Evolutionary conservation across 1,284 basidiomycete genomes (phyloP), one percentile per base, ranked within the genome.

Genomic region (Erythrobasidium hasegawianum): DNA sequence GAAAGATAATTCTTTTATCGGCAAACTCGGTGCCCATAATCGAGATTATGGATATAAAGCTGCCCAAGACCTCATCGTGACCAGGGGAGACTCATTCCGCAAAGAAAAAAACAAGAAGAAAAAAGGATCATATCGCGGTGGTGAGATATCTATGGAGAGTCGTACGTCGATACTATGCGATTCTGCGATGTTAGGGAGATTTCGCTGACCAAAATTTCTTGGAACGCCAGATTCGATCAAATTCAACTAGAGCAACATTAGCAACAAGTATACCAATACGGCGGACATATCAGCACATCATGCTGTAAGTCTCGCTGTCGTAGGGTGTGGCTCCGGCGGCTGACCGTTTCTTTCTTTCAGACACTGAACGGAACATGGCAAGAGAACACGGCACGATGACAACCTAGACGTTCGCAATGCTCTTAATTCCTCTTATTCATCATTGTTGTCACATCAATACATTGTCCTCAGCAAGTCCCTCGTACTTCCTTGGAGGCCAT

Each of bases 41-140:
- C 87, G 86, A 71, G 95, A 97, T 76, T 98, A 96, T 75, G 95
- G 95, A 33, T 87, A 87, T 18, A 84, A 83, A 64, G 95, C 95
- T 0, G 86, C 86, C 68, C 82, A 83, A 54, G 95, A 97, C 78
- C 80, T 98, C 68, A 88, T 96, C 71, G 89, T 94, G 22, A 97
- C 95, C 1, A 84, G 91, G 5, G 95, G 95, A 11, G 88, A 89
- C 55, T 90, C 90, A 8, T 98, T 98, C 82, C 85, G 92, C 61
- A 98, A 97, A 79, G 95, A 97, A 81, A 97, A 98, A 81, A 97
- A 97, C 81, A 98, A 98, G 85, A 97, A 97, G 81, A 97, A 98
- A 81, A 82, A 89, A 72, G 95, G 93, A 2, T 78, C 69, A 55
- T 78, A 78, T 69, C 66, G 73, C 27, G 77, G 77, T 26, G 76